phyloP scores from a whole-genome alignment of 176 grass and related monocot genomes.

The Panicum miliaceum region DNA sequence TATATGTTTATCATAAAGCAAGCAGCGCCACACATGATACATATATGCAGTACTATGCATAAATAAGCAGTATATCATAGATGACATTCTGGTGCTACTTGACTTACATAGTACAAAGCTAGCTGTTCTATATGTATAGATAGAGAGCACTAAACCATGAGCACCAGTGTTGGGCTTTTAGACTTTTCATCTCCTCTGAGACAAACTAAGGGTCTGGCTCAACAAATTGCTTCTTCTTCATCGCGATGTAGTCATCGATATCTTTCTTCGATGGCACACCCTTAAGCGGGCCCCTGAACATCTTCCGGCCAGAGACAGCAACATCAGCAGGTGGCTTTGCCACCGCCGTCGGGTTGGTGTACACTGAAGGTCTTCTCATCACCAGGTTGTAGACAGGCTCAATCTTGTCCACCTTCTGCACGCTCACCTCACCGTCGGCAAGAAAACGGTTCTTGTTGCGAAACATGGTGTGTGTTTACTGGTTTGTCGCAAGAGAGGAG shows the following conservation, averaged over 20 bases:
- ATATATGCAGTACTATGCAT: neutral
- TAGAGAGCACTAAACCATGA: neutral
- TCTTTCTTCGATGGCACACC: conserved; percentile 2
- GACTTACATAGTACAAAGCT: neutral
- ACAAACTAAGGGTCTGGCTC: neutral
- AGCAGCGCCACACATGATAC: neutral
- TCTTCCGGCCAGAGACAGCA: neutral
- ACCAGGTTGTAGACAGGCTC: conserved; percentile 17
- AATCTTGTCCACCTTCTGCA: conserved; percentile 45
- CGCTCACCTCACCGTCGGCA: conserved; percentile 31
- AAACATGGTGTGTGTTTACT: conserved; percentile 12
- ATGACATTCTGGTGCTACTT: neutral
- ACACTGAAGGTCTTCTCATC: conserved; percentile 31
- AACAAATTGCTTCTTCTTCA: conserved; percentile 22
- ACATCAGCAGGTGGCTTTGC: neutral
- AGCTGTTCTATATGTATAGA: neutral
- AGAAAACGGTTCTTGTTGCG: neutral
- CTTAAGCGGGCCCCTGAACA: neutral
- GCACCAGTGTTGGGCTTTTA: neutral
- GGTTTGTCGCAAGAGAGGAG: neutral
- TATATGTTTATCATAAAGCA: neutral
- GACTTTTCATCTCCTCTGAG: neutral
- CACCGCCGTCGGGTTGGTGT: neutral
- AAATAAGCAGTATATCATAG: conserved; percentile 7
- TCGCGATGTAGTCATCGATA: conserved; percentile 8